These are phyloP conservation scores for Rhodotorula sp. DNA, from an alignment of 1,284 basidiomycete species.

Conservation along the genomic window DNA sequence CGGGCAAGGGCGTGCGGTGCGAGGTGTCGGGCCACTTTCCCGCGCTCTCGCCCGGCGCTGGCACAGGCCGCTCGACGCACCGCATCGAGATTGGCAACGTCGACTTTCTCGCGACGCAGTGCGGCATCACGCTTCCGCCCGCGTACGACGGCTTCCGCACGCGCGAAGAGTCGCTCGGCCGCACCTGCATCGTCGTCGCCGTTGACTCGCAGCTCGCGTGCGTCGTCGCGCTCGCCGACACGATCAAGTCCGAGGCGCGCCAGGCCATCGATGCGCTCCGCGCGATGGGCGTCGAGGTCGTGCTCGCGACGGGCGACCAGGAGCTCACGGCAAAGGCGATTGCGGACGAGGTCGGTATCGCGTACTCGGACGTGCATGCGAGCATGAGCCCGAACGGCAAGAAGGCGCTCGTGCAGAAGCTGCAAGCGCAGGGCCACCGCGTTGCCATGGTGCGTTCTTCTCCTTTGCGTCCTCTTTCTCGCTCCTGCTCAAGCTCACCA, in stretches of 20 bases:
- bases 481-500: conserved; percentile 32
- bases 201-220: conserved; percentile 53
- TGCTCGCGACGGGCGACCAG: conserved; percentile 88
- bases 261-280: conserved; percentile 77
- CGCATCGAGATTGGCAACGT: conserved; percentile 71
- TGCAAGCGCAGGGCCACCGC: conserved; percentile 67
- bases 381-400: conserved; percentile 92
- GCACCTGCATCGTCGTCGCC: conserved; percentile 81
- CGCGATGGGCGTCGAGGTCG: conserved; percentile 83
- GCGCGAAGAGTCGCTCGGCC: conserved; percentile 68
- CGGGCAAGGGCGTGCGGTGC: conserved; percentile 80
- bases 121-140: conserved; percentile 57
- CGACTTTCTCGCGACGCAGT: conserved; percentile 62
- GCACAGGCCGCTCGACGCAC: conserved; percentile 26
- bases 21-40: conserved; percentile 46
- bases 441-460: conserved; percentile 74
- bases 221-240: conserved; percentile 73
- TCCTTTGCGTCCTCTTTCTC: not conserved
- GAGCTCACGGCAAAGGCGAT: conserved; percentile 78
- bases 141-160: conserved; percentile 65
- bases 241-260: conserved; percentile 75
- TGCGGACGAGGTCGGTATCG: conserved; percentile 82
- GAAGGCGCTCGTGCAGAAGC: conserved; percentile 73
- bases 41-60: conserved; percentile 50
- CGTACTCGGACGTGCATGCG: conserved; percentile 75